Percentiles rank a stretch among this genome's conserved stretches.
Conservation (phyloP, 352 stramenopile genomes). For the Phytophthora rubi region DNA sequence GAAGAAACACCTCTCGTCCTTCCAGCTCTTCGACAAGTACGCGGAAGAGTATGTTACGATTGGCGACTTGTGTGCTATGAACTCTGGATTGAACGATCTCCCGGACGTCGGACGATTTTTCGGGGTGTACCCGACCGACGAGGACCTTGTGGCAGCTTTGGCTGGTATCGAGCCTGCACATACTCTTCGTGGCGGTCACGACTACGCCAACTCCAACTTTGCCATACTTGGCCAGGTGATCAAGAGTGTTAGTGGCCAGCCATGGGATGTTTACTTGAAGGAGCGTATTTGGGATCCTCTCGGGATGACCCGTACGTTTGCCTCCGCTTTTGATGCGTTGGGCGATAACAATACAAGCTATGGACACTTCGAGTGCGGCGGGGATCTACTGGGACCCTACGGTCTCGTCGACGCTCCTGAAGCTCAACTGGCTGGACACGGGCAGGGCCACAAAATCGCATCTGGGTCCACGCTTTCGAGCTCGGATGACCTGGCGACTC, state of each 20-base stretch:
- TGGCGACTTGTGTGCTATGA: conserved; percentile 64
- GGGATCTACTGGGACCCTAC: conserved; percentile 52
- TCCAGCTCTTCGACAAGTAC: conserved; percentile 68
- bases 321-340: conserved; percentile 36
- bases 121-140: conserved; percentile 46
- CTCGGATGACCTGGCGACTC: conserved; percentile 59
- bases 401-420: conserved; percentile 40
- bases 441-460: conserved; percentile 39
- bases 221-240: conserved; percentile 69
- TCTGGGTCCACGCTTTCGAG: conserved; percentile 58
- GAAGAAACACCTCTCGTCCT: conserved; percentile 58
- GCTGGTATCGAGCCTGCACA: not conserved
- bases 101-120: conserved; percentile 39
- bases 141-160: conserved; percentile 36
- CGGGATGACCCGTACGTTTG: conserved; percentile 64
- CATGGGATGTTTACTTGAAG: conserved; percentile 62
- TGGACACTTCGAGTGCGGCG: conserved; percentile 61
- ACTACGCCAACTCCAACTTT: conserved; percentile 2
- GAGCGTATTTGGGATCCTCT: conserved; percentile 60
- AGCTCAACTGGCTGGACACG: conserved; percentile 39
- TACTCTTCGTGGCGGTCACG: not conserved
- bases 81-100: conserved; percentile 50
- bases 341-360: conserved; percentile 38
- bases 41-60: conserved; percentile 57
- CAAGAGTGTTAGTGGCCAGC: conserved; percentile 44